These are phyloP conservation scores for Fusarium cicatricum DNA, from an alignment of 2,329 filamentous ascomycete genomes.

Conservation along the genomic window DNA sequence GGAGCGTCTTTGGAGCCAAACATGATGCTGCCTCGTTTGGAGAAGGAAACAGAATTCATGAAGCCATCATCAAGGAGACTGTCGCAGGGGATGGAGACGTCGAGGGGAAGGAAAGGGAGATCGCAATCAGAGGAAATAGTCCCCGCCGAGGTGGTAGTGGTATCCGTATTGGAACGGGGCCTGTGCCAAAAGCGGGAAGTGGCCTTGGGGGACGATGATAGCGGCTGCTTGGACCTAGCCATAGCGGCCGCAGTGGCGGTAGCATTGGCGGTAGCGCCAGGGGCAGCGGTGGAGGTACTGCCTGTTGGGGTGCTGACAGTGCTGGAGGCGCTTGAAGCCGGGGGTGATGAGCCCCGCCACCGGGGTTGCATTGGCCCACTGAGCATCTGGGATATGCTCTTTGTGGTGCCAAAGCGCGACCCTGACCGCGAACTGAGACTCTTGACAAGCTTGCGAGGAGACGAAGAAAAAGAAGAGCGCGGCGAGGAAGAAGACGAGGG, in stretches of 20 bases:
- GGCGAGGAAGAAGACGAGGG: conserved; percentile 34
- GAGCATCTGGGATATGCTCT: conserved; percentile 41
- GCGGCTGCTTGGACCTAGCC: conserved; percentile 28
- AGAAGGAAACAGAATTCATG: conserved; percentile 65
- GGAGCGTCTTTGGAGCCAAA: conserved; percentile 57
- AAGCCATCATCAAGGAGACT: conserved; percentile 66
- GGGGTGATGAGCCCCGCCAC: conserved; percentile 38
- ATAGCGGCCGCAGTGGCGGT: conserved; percentile 29
- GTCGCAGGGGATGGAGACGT: conserved; percentile 64
- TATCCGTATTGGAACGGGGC: conserved; percentile 38
- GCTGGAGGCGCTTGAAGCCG: conserved; percentile 23
- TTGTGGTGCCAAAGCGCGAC: conserved; percentile 31
- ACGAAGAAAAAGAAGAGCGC: conserved; percentile 36
- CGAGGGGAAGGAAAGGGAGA: conserved; percentile 59
- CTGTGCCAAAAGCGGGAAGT: conserved; percentile 43
- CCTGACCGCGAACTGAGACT: conserved; percentile 42
- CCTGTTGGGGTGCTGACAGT: conserved; percentile 21
- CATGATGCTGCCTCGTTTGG: conserved; percentile 71
- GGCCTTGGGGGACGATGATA: conserved; percentile 32
- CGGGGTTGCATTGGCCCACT: conserved; percentile 35
- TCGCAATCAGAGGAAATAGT: conserved; percentile 41
- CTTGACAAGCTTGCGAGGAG: conserved; percentile 39
- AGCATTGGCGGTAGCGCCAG: conserved; percentile 17
- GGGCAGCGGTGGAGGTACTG: conserved; percentile 18
- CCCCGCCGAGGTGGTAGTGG: conserved; percentile 30